These are phyloP conservation scores for Phylloporus sp. DNA, from an alignment of 768 basidiomycete species.

Conservation along the genomic window DNA sequence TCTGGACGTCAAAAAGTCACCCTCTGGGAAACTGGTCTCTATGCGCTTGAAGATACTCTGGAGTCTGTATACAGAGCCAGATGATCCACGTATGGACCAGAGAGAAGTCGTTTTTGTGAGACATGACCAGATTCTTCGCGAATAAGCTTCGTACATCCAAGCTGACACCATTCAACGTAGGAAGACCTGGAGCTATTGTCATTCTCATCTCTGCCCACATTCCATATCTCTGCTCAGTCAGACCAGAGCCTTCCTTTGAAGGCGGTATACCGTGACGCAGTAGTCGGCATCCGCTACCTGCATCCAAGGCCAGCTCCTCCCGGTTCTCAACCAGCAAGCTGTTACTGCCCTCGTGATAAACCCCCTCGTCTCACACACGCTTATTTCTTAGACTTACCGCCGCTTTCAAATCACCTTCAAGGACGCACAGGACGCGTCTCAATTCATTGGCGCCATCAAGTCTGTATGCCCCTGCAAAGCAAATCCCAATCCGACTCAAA, in stretches of 20 bases:
- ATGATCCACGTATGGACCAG: slow-evolving; percentile 39
- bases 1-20: slow-evolving; percentile 56
- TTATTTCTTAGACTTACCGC: slow-evolving; percentile 52
- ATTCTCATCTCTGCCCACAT: slow-evolving; percentile 49
- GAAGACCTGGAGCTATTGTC: slow-evolving; percentile 75
- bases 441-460: slow-evolving; percentile 61
- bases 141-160: neutral
- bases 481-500: slow-evolving; percentile 38
- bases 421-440: slow-evolving; percentile 42
- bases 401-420: slow-evolving; percentile 75
- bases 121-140: neutral
- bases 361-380: slow-evolving; percentile 8
- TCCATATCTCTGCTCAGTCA: slow-evolving; percentile 29
- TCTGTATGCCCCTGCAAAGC: slow-evolving; percentile 73
- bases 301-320: slow-evolving; percentile 39
- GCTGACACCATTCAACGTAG: slow-evolving; percentile 34
- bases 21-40: slow-evolving; percentile 52
- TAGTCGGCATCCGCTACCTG: slow-evolving; percentile 74
- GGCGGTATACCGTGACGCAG: slow-evolving; percentile 70
- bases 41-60: slow-evolving; percentile 64
- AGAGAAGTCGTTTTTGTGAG: slow-evolving; percentile 67
- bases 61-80: slow-evolving; percentile 43
- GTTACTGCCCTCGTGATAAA: neutral
- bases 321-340: slow-evolving; percentile 31
- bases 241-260: slow-evolving; percentile 68